Conservation (phyloP, 192 early-diverging fungal genomes). For the Linnemannia schmuckeri region DNA sequence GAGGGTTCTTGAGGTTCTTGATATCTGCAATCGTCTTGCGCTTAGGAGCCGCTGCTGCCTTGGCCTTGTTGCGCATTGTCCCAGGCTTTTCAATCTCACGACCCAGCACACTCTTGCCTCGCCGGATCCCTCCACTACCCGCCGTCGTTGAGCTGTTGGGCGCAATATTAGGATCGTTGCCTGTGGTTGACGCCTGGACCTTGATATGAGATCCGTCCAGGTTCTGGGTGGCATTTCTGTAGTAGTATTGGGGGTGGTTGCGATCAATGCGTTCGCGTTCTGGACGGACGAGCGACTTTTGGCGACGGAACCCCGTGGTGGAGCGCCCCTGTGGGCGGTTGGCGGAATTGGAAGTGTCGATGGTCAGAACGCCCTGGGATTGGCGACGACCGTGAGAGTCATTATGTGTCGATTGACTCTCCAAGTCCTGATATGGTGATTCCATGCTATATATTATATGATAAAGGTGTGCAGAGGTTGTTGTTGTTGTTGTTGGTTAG, state of each 20-base stretch:
- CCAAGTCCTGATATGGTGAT: constrained; percentile 42
- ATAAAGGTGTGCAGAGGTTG: background rate
- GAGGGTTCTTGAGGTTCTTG: constrained; percentile 61
- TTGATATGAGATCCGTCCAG: constrained; percentile 47
- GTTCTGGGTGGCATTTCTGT: constrained; percentile 57
- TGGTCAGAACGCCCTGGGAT: constrained; percentile 35
- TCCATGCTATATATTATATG: constrained; percentile 45
- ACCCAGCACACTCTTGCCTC: constrained; percentile 47
- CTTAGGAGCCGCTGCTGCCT: constrained; percentile 23
- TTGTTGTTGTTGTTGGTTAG: background rate
- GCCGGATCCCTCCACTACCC: constrained; percentile 27
- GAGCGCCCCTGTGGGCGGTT: constrained; percentile 7
- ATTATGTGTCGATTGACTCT: constrained; percentile 21
- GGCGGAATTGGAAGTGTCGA: constrained; percentile 37
- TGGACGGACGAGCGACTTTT: constrained; percentile 78
- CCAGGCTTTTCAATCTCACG: constrained; percentile 56
- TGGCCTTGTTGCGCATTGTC: constrained; percentile 47
- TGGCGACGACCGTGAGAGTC: constrained; percentile 37
- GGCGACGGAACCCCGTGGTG: constrained; percentile 54
- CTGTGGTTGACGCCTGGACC: constrained; percentile 51
- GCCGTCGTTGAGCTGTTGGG: constrained; percentile 9
- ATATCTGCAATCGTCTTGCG: constrained; percentile 53
- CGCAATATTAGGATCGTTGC: constrained; percentile 22
- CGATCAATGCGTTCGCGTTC: constrained; percentile 70
- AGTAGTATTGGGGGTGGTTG: constrained; percentile 65